Percentiles rank a stretch among this genome's conserved stretches.
phyloP scores from a whole-genome alignment of 2,329 filamentous ascomycete species.

The Colletotrichum sp. region DNA sequence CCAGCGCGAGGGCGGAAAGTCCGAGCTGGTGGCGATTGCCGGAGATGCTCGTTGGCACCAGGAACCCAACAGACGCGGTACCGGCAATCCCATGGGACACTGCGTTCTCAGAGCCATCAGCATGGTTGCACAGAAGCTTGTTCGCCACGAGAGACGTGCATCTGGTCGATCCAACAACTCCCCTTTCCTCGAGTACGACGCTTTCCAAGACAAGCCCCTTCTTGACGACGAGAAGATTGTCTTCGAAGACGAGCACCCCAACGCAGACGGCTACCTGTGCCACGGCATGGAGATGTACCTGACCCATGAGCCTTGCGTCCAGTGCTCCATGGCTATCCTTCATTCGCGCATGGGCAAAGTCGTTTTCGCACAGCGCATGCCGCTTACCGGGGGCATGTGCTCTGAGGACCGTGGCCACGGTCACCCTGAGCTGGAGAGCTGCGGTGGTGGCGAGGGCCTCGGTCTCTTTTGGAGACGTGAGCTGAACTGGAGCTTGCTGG shows the following conservation, averaged over 20 bases:
- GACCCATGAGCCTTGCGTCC: conserved; percentile 94
- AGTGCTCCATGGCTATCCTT: conserved; percentile 95
- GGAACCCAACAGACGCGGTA: conserved; percentile 50
- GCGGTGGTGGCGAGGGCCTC: conserved; percentile 62
- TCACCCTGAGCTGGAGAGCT: conserved; percentile 38
- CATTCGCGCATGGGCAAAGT: conserved; percentile 91
- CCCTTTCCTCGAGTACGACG: conserved; percentile 59
- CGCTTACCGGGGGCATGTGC: conserved; percentile 80
- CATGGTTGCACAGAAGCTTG: conserved; percentile 76
- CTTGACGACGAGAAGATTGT: conserved; percentile 69
- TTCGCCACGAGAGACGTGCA: conserved; percentile 56
- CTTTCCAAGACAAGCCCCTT: conserved; percentile 72
- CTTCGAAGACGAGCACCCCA: conserved; percentile 68
- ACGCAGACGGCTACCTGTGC: conserved; percentile 86
- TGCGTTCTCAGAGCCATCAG: conserved; percentile 80
- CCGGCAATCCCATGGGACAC: conserved; percentile 79
- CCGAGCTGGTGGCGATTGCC: conserved; percentile 72
- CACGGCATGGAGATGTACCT: conserved; percentile 92
- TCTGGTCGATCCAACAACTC: conserved; percentile 36
- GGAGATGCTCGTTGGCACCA: conserved; percentile 76
- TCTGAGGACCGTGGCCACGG: conserved; percentile 70
- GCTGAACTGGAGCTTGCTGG: conserved; percentile 85
- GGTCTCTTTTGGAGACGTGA: conserved; percentile 76
- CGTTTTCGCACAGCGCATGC: conserved; percentile 81
- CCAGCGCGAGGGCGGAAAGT: conserved; percentile 59